Base-by-base conservation (phyloP, 495 filamentous ascomycete genomes). In the Staphylotrichum tortipilum region DNA sequence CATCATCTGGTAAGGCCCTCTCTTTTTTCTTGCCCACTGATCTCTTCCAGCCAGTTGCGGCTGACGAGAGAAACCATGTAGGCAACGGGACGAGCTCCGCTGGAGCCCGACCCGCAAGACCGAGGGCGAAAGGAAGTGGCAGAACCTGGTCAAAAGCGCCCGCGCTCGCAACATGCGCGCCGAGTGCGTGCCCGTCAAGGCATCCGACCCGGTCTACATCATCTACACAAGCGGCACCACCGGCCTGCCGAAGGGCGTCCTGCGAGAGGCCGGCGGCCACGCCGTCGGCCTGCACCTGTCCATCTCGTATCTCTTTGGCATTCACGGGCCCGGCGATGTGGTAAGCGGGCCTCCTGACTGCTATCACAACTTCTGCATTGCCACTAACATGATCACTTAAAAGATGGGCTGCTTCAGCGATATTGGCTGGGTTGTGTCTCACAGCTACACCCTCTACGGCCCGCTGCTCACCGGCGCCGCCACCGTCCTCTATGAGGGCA, bases 181-280 rank as follows among this genome's bases (percentile, higher is more conserved):
- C 7, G 79, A 71, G 2, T 77, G 85, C 35, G 87, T 94, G 10
- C 83, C 89, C 0, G 82, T 94, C 4, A 79, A 76, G 48, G 84
- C 86, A 37, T 79, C 75, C 7, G 89, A 95, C 54, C 80, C 75
- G 3, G 63, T 95, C 17, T 96, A 96, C 67, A 86, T 95, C 52
- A 95, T 96, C 42, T 94, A 95, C 59, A 95, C 89, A 21, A 78
- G 84, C 52, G 89, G 89, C 4, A 95, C 89, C 0, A 95, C 89
- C 0, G 92, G 90, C 1, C 67, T 84, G 1, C 90, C 90, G 0
- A 96, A 96, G 71, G 90, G 90, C 11, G 89, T 96, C 0, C 66
- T 94, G 3, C 76, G 90, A 30, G 79, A 89, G 64, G 85, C 85
- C 17, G 89, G 84, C 7, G 90, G 90, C 3, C 88, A 95, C 62